Conservation (phyloP, 257 asterid genomes). For the Solanum dulcamara region DNA sequence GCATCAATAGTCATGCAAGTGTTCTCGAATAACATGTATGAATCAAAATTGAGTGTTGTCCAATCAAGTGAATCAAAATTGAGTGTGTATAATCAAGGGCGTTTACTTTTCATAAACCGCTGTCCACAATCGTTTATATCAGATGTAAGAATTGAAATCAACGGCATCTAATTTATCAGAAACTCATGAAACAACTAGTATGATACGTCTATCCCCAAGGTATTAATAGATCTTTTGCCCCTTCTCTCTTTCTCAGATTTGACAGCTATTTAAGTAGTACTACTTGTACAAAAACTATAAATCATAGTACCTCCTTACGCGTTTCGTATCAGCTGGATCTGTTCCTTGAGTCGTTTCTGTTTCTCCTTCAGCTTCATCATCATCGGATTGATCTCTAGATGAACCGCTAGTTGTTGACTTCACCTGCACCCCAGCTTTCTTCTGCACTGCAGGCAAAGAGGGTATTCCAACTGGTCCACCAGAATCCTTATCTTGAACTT, state of each 20-base stretch:
- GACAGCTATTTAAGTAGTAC: background rate
- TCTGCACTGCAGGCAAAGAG: conserved; percentile 37
- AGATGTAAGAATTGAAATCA: background rate
- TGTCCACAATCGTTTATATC: background rate
- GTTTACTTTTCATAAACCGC: background rate
- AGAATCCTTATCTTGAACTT: conserved; percentile 43
- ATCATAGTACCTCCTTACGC: conserved; percentile 70
- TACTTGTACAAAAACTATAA: background rate
- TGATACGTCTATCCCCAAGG: background rate
- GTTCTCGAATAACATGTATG: background rate
- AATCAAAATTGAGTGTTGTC: background rate
- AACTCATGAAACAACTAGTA: background rate
- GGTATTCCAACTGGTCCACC: conserved; percentile 42
- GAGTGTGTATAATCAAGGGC: background rate
- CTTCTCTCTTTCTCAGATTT: background rate
- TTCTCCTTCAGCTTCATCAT: conserved; percentile 88
- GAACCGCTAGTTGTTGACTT: conserved; percentile 87
- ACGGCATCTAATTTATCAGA: background rate
- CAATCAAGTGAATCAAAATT: background rate
- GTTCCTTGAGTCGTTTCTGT: conserved; percentile 44
- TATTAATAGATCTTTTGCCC: background rate
- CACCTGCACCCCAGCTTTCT: conserved; percentile 50
- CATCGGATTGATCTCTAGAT: conserved; percentile 79
- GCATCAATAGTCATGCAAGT: background rate
- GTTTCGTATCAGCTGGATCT: conserved; percentile 71